Percentiles rank a stretch among this genome's conserved stretches.
Conservation (phyloP, 169 alveolate species). For the Plasmodium fragile region DNA sequence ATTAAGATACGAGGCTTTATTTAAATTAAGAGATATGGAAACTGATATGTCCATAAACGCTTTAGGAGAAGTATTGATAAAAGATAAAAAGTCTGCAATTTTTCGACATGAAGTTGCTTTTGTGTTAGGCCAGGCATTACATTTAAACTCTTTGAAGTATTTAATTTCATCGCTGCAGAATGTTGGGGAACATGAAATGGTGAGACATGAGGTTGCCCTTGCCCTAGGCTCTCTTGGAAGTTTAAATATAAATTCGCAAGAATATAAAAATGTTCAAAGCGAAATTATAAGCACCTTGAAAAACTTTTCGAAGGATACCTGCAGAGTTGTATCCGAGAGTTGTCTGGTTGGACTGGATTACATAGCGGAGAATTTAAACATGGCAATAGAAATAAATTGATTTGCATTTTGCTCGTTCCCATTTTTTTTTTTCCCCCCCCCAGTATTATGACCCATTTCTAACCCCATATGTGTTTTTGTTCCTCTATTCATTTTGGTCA, state of each 20-base stretch:
- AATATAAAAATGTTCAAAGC: slow-evolving; percentile 56
- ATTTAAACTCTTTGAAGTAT: slow-evolving; percentile 79
- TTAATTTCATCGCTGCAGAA: slow-evolving; percentile 85
- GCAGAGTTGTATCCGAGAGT: slow-evolving; percentile 82
- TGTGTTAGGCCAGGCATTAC: slow-evolving; percentile 93
- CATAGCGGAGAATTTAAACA: slow-evolving; percentile 79
- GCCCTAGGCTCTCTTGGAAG: slow-evolving; percentile 93
- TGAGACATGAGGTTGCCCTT: slow-evolving; percentile 94
- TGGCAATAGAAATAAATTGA: slow-evolving; percentile 52
- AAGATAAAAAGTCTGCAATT: slow-evolving; percentile 88
- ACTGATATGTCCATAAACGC: slow-evolving; percentile 54
- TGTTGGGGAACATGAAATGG: slow-evolving; percentile 89
- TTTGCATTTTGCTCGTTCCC: background rate
- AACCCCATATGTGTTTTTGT: background rate
- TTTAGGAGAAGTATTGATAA: slow-evolving; percentile 87
- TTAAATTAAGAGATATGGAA: slow-evolving; percentile 73
- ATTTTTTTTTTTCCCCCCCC: background rate
- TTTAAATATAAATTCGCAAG: slow-evolving; percentile 78
- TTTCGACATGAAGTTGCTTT: slow-evolving; percentile 94
- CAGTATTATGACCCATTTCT: background rate
- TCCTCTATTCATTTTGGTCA: background rate
- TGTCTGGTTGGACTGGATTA: slow-evolving; percentile 84
- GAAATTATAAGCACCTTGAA: slow-evolving; percentile 70
- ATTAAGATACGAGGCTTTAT: slow-evolving; percentile 72
- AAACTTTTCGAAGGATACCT: slow-evolving; percentile 72